Conservation (phyloP, 2,329 filamentous ascomycete species). For the Domatiomyces globalis region DNA sequence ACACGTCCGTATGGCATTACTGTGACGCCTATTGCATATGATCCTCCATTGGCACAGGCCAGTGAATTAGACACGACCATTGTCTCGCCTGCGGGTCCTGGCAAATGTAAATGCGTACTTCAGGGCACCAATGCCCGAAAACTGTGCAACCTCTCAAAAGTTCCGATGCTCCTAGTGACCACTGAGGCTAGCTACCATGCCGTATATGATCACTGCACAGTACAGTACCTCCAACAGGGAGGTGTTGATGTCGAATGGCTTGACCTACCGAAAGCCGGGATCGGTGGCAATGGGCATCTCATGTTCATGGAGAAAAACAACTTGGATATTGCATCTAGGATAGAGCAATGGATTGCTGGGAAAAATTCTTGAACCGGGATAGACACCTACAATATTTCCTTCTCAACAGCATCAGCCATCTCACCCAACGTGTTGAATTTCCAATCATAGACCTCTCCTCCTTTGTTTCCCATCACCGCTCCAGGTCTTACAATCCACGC, state of each 20-base stretch:
- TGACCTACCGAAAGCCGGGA: conserved; percentile 30
- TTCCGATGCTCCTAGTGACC: conserved; percentile 39
- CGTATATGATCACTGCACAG: conserved; percentile 42
- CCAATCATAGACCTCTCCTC: conserved; percentile 38
- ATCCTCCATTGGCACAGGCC: conserved; percentile 29
- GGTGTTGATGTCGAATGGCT: conserved; percentile 34
- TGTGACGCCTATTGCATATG: conserved; percentile 36
- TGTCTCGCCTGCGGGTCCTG: conserved; percentile 12
- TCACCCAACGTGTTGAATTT: conserved; percentile 45
- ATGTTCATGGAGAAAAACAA: background rate
- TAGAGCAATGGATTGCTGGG: too few species aligned
- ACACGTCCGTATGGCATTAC: conserved; percentile 33
- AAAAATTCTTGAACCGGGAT: too few species aligned
- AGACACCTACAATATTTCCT: conserved; percentile 12
- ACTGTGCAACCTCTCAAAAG: conserved; percentile 35
- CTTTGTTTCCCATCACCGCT: conserved; percentile 18
- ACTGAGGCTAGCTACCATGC: conserved; percentile 41
- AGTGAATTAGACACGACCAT: conserved; percentile 23
- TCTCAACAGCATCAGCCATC: conserved; percentile 44
- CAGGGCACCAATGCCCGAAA: conserved; percentile 22
- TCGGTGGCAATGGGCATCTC: conserved; percentile 41
- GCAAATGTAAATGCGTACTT: conserved; percentile 26
- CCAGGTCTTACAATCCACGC: conserved; percentile 49
- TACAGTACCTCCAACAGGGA: conserved; percentile 39
- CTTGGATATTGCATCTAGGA: background rate